These are phyloP conservation scores for Mucuna pruriens DNA, from an alignment of 306 rosid species.

Conservation along the genomic window DNA sequence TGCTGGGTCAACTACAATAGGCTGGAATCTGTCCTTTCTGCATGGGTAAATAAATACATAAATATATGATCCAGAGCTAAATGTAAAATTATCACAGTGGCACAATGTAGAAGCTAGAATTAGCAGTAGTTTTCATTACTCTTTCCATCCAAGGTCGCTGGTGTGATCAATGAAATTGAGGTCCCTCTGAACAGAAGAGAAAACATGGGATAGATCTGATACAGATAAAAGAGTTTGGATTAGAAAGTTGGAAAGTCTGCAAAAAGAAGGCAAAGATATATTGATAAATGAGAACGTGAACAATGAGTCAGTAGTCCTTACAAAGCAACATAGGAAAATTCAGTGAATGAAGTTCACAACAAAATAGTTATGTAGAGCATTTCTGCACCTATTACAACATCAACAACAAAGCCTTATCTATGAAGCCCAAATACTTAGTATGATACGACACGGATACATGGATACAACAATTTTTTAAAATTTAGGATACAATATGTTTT, in stretches of 20 bases:
- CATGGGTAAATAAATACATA: conserved; percentile 26
- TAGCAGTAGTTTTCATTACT: conserved; percentile 56
- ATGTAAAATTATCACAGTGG: background rate
- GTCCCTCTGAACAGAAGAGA: conserved; percentile 76
- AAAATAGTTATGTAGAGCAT: background rate
- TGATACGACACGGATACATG: too few relatives aligned
- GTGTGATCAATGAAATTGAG: conserved; percentile 83
- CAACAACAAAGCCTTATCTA: too few relatives aligned
- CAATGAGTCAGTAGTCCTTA: background rate
- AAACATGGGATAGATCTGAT: conserved; percentile 81
- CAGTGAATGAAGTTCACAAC: background rate
- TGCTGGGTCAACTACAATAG: conserved; percentile 79
- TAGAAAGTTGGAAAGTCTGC: background rate
- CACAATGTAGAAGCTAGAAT: conserved; percentile 24
- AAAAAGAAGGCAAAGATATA: conserved; percentile 15
- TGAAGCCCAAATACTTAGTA: too few relatives aligned
- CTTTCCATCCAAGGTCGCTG: conserved; percentile 89
- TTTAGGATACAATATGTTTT: too few relatives aligned
- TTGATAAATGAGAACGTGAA: background rate
- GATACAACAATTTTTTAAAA: too few relatives aligned
- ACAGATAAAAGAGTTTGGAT: conserved; percentile 30
- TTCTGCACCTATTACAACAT: too few relatives aligned
- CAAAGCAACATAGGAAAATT: conserved; percentile 9
- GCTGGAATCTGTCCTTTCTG: conserved; percentile 74
- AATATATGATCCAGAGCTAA: conserved; percentile 35